Evolutionary conservation across 2,329 filamentous ascomycete genomes (phyloP), one percentile per base, ranked within the genome.

Genomic region (Neonectria neomacrospora): DNA sequence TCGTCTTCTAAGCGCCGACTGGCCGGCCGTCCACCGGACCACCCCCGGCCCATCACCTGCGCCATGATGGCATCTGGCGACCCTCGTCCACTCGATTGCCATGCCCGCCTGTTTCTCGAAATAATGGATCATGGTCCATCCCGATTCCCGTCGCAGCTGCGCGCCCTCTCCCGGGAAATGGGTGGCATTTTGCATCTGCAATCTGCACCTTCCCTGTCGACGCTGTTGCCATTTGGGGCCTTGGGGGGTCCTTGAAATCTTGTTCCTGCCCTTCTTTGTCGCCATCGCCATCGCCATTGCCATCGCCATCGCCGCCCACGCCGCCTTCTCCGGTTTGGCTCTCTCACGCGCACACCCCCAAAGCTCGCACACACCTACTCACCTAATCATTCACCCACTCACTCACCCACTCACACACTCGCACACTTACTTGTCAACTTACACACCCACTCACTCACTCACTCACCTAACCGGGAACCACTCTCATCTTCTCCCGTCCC

Each of bases 1-100:
- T 52, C 64, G 57, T 66, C 68, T 74, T 71, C 74, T 74, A 76
- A 71, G 75, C 76, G 76, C 76, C 75, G 72, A 78, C 75, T 78
- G 75, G 76, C 64, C 64, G 68, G 71, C 64, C 68, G 69, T 59
- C 62, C 66, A 66, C 56, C 68, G 64, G 34, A 50, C 60, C 54
- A 71, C 67, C 67, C 71, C 71, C 71, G 71, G 72, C 74, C 76
- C 75, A 76, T 78, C 76, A 77, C 66, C 69, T 69, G 64, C 71
- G 63, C 65, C 63, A 63, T 67, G 69, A 67, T 70, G 67, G 61
- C 64, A 69, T 67, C 69, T 68, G 58, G 54, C 59, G 63, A 65
- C 63, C 64, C 63, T 72, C 70, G 68, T 70, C 69, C 69, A 70
- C 69, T 73, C 68, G 56, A 71, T 69, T 51, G 59, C 42, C 53